Evolutionary conservation across 495 filamentous ascomycete genomes (phyloP), one percentile per base, ranked within the genome.

Genomic region (Corynascus novoguineensis): DNA sequence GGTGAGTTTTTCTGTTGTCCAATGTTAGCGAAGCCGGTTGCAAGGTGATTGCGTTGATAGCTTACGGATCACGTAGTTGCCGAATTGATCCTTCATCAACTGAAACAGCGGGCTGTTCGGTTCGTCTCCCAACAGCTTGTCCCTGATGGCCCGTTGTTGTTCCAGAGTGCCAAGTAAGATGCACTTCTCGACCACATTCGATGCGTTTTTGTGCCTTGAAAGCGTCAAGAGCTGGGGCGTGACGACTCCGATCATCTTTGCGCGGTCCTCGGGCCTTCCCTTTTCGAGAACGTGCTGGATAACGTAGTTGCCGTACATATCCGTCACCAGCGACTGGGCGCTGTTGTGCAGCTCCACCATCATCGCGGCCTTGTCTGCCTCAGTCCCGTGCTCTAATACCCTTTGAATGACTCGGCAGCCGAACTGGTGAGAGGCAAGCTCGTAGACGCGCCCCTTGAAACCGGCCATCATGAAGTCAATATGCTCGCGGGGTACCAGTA

Each of bases 61-160:
- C 92, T 81, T 84, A 95, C 90, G 93, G 57, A 98, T 86, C 15
- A 97, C 93, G 67, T 98, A 98, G 68, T 98, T 98, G 40, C 89
- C 95, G 70, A 86, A 98, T 58, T 88, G 86, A 67, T 98, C 93
- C 57, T 86, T 88, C 78, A 97, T 92, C 66, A 97, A 71, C 10
- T 80, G 76, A 51, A 86, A 78, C 10, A 97, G 73, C 17, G 83
- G 80, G 61, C 77, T 86, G 50, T 86, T 83, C 10, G 85, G 85
- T 22, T 86, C 81, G 4, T 84, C 78, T 41, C 82, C 79, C 14
- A 81, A 85, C 17, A 96, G 71, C 31, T 78, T 81, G 21, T 74
- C 73, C 55, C 92, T 81, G 62, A 98, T 95, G 37, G 80, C 78
- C 17, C 73, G 79, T 46, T 86, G 83, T 64, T 95, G 83, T 45